Evolutionary conservation across 495 filamentous ascomycete species (phyloP), one percentile per base, ranked within the genome.

Genomic region (Podospora fimiseda): DNA sequence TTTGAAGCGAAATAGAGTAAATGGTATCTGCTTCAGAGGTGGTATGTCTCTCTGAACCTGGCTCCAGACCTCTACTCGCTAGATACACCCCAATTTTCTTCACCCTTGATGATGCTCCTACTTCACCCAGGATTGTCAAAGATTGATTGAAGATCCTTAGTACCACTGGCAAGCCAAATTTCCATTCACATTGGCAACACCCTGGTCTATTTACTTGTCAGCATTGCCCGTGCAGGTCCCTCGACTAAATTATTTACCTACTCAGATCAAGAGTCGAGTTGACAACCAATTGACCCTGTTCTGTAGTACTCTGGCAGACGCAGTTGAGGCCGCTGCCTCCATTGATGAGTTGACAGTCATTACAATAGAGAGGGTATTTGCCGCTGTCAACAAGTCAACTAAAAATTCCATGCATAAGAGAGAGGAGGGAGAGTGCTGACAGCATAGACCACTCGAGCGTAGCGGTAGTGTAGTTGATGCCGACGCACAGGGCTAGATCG

Each of bases 331-430:
- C 5, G 22, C 16, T 1, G 16, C 13, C 1, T 21, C 7, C 2
- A 38, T 1, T 1, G 0, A 41, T 37, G 1, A 61, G 11, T 2
- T 20, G 45, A 49, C 63, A 65, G 51, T 55, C 33, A 27, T 18
- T 20, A 56, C 63, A 65, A 51, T 61, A 63, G 43, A 47, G 46
- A 39, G 48, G 20, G 38, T 52, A 50, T 19, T 65, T 65, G 48
- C 62, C 62, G 14, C 61, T 56, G 22, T 48, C n/a, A n/a, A n/a
- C n/a, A n/a, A n/a, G n/a, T n/a, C n/a, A n/a, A n/a, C n/a, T n/a
- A n/a, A n/a, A n/a, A n/a, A 19, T 49, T 22, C 21, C 19, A 21
- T 16, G 3, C 2, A 40, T 21, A 20, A 30, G n/a, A 43, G 1
- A 11, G 22, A 1, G 13, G 36, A 18, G 19, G 30, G 21, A 45